Conservation (phyloP, 129 eudicot species). For the Kitagawia praeruptora region DNA sequence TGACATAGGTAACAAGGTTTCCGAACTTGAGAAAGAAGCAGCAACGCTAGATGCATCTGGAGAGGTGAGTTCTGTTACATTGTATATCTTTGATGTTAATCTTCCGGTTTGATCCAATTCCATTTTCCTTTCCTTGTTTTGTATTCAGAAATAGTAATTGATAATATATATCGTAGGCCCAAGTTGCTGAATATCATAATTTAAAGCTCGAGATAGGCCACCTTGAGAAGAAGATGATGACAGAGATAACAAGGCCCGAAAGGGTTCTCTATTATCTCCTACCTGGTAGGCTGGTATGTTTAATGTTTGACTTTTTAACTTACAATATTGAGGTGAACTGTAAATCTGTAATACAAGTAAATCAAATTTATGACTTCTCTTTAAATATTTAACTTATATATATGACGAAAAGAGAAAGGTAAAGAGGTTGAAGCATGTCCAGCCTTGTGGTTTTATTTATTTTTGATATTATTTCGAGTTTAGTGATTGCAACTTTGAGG, state of each 20-base stretch:
- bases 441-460: not conserved
- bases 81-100: not conserved
- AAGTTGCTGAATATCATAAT: constrained; percentile 90
- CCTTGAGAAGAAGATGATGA: constrained; percentile 93
- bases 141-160: not conserved
- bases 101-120: not conserved
- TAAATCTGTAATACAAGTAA: not conserved
- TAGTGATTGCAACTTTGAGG: not conserved
- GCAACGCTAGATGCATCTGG: constrained; percentile 86
- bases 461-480: not conserved
- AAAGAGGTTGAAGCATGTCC: not conserved
- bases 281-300: constrained; percentile 93
- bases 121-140: not conserved
- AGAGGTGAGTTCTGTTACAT: constrained; percentile 47
- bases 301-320: not conserved
- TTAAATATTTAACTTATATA: not conserved
- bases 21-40: constrained; percentile 85
- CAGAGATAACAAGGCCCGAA: constrained; percentile 86
- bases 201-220: constrained; percentile 72
- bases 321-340: not conserved
- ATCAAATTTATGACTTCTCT: not conserved
- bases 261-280: constrained; percentile 72
- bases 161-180: constrained; percentile 35
- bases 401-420: not conserved
- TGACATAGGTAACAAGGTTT: constrained; percentile 82